Evolutionary conservation across 257 asterid genomes (phyloP), one percentile per base, ranked within the genome.

Genomic region (Leptodermis oblonga): DNA sequence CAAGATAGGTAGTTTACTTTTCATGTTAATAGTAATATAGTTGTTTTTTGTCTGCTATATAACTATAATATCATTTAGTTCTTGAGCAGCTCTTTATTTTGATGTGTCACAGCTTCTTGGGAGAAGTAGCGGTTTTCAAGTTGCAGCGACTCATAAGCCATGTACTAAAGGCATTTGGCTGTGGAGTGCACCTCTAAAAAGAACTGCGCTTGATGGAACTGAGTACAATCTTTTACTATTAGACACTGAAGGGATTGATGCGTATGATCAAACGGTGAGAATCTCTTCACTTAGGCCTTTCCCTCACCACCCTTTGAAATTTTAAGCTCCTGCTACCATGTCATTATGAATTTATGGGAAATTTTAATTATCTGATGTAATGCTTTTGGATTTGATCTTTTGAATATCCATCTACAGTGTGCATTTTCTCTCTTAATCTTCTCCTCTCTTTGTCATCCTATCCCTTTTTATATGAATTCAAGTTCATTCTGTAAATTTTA

Each of bases 91-190:
- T 59, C 63, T 60, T 67, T 74, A 20, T 55, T 34, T 78, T 45
- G 64, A 33, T 73, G 49, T 70, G 34, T 73, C 75, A 53, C 76
- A 94, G 99, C 97, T 94, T 79, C 99, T 94, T 81, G 99, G 99
- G 68, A 92, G 95, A 85, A 89, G 98, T 79, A 91, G 97, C 72
- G 99, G 99, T 64, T 94, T 94, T 82, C 96, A 94, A 80, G 99
- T 94, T 77, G 97, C 98, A 12, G 73, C 99, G 54, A 94, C 98
- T 51, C 99, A 94, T 79, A 90, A 92, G 65, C 98, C 99, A 68
- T 94, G 99, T 80, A 94, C 99, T 4, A 94, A 94, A 81, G 99
- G 99, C 59, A 96, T 94, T 83, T 94, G 99, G 99, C 62, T 94
- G 85, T 94, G 99, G 99, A 94, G 99, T 80, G 82, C 96, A 48